phyloP scores from a whole-genome alignment of 2,329 filamentous ascomycete species.

The Colletotrichum noveboracense region DNA sequence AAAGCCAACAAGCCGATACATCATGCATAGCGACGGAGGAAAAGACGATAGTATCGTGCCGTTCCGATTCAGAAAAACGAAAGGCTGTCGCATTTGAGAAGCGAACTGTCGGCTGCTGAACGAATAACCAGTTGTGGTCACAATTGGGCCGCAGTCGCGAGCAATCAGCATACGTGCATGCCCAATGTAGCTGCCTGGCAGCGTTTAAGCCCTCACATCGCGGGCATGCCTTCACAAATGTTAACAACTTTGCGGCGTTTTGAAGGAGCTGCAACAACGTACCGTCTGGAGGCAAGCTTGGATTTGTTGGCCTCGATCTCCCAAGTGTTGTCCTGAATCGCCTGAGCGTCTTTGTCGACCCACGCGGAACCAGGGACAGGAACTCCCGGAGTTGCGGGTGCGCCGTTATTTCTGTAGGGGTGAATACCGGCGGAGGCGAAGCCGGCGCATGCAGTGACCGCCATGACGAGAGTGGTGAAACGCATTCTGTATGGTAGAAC shows the following conservation, averaged over 20 bases:
- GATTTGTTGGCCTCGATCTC: neutral
- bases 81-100: neutral
- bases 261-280: neutral
- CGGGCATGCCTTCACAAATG: neutral
- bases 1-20: neutral
- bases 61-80: neutral
- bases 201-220: neutral
- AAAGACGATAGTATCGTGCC: neutral
- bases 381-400: neutral
- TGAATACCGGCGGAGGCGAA: neutral
- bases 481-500: neutral
- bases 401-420: neutral
- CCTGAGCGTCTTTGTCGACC: neutral
- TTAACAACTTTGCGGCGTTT: neutral
- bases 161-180: neutral
- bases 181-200: neutral
- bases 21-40: neutral
- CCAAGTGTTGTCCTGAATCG: neutral
- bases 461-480: neutral
- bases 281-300: neutral
- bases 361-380: neutral
- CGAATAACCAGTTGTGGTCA: neutral
- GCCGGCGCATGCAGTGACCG: neutral
- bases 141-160: neutral
- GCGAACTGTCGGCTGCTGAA: neutral